Base-by-base conservation (phyloP, 2,329 filamentous ascomycete species). In the Plectosphaerella cucumerina region DNA sequence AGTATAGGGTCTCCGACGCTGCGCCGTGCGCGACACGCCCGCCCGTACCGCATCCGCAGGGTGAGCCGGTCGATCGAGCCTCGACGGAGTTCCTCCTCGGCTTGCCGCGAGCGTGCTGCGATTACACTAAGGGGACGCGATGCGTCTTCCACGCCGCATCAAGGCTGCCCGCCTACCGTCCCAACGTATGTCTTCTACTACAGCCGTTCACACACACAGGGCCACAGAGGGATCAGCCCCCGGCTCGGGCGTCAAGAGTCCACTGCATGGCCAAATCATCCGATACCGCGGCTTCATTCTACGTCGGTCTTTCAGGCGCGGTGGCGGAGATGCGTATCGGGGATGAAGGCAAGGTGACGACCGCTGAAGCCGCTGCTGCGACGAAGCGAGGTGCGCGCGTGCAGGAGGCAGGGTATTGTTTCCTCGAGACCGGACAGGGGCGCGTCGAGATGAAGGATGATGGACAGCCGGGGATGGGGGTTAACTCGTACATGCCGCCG, bases 61-160 rank as follows among this genome's bases (percentile, higher is more conserved):
- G 66, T 53, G 18, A 60, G 1, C 62, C 58, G 15, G 61, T 66
- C 53, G 18, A 60, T 1, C 59, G 57, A 14, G 17, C 10, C n/a
- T 3, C 52, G 37, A 52, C 59, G 20, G 15, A 54, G 6, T 49
- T 60, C 34, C 61, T 60, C 2, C 21, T 52, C 12, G 52, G 43
- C 4, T 18, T 49, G 45, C 50, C 47, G 56, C 20, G 57, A 55
- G 42, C 58, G 0, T 49, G 49, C 3, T 81, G 77, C 56, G 57
- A 74, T 31, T 56, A 66, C 33, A 46, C 60, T 0, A 42, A 33
- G 2, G 69, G 68, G 5, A 50, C 53, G 2, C 49, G 56, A 2
- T 82, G 78, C 53, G 65, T 62, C n/a, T 81, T 75, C 73, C 78
- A 82, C 56, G 61, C 63, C 0, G 62, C 72, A 5, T 75, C 75